Percentiles rank a stretch among this genome's conserved stretches.
Evolutionary conservation across 257 asterid species (phyloP).

Genomic region (Coffea eugenioides): DNA sequence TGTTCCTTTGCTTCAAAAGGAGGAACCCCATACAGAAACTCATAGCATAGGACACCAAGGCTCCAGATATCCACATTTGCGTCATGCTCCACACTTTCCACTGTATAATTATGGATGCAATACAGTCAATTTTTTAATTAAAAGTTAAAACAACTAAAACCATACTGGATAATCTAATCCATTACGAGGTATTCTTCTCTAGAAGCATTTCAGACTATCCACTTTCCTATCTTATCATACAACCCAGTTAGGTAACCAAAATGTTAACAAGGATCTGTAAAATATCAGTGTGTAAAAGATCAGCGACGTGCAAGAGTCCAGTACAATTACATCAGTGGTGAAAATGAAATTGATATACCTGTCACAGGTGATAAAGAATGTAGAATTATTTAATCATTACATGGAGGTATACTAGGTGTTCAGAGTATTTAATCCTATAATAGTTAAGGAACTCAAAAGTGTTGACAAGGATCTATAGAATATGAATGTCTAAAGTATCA

Average conservation of each 20-base stretch:
- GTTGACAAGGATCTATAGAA: not conserved
- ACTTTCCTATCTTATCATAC: not conserved
- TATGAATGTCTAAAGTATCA: not conserved
- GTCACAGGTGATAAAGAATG: constrained; percentile 75
- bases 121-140: constrained; percentile 2
- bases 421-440: too few relatives aligned
- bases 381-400: too few relatives aligned
- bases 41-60: constrained; percentile 93
- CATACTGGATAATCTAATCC: not conserved
- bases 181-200: not conserved
- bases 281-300: not conserved
- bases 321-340: not conserved
- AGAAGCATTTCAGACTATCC: not conserved
- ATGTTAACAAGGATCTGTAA: not conserved
- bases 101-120: constrained; percentile 34
- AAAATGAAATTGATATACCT: constrained; percentile 49
- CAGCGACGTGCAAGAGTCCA: not conserved
- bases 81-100: constrained; percentile 95
- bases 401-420: too few relatives aligned
- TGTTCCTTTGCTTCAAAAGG: constrained; percentile 97
- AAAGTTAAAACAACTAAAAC: not conserved
- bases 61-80: constrained; percentile 97
- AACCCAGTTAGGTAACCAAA: not conserved
- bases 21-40: constrained; percentile 87
- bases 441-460: not conserved